Percentiles rank a stretch among this genome's conserved stretches.
Conservation (phyloP, 345 rosid genomes). For the Anastatica hierochuntica region DNA sequence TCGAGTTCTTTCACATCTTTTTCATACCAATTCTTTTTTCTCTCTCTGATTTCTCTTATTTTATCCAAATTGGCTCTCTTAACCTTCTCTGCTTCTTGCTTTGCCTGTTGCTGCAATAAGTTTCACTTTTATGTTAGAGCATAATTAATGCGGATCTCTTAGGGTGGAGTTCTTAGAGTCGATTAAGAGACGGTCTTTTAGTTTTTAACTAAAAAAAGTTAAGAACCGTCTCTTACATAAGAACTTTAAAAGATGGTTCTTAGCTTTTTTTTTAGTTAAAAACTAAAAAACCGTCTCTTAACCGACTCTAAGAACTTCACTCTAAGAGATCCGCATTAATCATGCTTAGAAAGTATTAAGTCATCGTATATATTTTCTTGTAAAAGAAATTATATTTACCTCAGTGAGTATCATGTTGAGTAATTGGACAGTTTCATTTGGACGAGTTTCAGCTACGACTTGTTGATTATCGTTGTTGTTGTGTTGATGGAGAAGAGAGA, state of each 20-base stretch:
- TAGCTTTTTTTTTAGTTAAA: too few species aligned
- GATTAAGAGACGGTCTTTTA: too few species aligned
- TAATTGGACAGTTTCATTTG: slow-evolving; percentile 22
- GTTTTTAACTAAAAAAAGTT: too few species aligned
- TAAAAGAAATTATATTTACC: slow-evolving; percentile 2
- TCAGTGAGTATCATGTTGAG: slow-evolving; percentile 37
- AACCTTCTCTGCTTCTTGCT: slow-evolving; percentile 31
- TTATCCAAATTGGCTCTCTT: slow-evolving; percentile 23
- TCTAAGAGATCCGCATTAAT: too few species aligned
- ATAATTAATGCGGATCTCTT: too few species aligned
- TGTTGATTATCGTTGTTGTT: not conserved
- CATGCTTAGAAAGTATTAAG: too few species aligned
- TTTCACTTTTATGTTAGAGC: not conserved
- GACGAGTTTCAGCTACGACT: slow-evolving; percentile 26
- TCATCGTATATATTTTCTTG: too few species aligned
- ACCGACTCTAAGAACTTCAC: too few species aligned
- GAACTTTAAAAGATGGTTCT: too few species aligned
- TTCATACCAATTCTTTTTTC: slow-evolving; percentile 36
- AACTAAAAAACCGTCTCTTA: too few species aligned
- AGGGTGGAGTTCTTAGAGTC: too few species aligned
- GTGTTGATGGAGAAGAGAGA: not conserved
- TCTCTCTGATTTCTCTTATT: slow-evolving; percentile 10
- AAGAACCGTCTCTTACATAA: too few species aligned
- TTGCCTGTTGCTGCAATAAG: not conserved
- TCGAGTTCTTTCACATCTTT: slow-evolving; percentile 32